Conservation (phyloP, 2,329 filamentous ascomycete species). For the Phialophora tarda region DNA sequence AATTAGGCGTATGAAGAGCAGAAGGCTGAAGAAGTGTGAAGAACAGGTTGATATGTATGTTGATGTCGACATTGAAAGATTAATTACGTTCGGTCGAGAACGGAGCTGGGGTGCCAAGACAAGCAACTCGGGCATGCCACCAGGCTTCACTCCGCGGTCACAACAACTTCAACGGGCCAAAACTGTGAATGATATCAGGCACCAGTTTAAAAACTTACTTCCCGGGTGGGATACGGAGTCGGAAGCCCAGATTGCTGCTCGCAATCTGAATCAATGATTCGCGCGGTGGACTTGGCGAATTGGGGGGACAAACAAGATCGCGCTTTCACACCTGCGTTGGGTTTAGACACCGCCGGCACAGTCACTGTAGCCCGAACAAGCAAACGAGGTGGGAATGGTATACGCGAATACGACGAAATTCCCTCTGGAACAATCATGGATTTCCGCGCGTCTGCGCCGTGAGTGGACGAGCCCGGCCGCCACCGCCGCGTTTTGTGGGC, state of each 20-base stretch:
- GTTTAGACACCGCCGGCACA: not conserved
- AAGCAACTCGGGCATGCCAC: not conserved
- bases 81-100: not conserved
- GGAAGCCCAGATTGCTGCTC: not conserved
- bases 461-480: not conserved
- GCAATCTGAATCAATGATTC: conserved; percentile 8
- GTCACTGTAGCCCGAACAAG: not conserved
- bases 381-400: not conserved
- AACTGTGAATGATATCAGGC: not conserved
- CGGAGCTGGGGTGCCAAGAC: not conserved
- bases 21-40: conserved; percentile 4
- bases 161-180: not conserved
- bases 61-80: conserved; percentile 1
- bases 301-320: not conserved
- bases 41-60: not conserved
- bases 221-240: not conserved
- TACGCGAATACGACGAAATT: conserved; percentile 4
- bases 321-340: not conserved
- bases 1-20: not conserved
- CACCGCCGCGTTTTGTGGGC: not conserved
- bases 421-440: not conserved
- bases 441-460: not conserved
- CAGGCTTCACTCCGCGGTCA: not conserved
- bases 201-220: not conserved
- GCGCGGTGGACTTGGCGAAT: conserved; percentile 5